A percentile compares a stretch with the other conserved stretches of the same genome.
These are phyloP conservation scores for Rhizophora mangle DNA, from an alignment of 345 rosid genomes.

Conservation along the genomic window DNA sequence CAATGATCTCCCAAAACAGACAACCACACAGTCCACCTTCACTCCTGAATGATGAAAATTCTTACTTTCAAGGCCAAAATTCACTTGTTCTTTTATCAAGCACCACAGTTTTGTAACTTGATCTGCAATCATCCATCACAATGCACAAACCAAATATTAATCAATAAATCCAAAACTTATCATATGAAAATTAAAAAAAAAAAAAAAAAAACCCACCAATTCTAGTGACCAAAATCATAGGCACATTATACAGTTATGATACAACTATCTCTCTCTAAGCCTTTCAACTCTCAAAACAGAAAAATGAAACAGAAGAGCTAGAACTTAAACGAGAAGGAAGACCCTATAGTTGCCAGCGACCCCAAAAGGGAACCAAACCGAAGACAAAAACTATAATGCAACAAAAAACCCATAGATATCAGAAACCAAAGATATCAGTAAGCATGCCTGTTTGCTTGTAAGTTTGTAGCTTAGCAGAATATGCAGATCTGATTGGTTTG, in stretches of 20 bases:
- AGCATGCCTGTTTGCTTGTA: slow-evolving; percentile 42
- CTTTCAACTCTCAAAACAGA: too few species aligned
- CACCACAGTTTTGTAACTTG: slow-evolving; percentile 25
- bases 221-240: too few species aligned
- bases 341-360: too few species aligned
- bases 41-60: slow-evolving; percentile 9
- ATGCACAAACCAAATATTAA: not conserved
- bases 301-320: too few species aligned
- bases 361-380: slow-evolving; percentile 1
- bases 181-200: too few species aligned
- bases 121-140: slow-evolving; percentile 31
- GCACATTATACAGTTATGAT: too few species aligned
- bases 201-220: too few species aligned
- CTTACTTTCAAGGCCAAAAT: slow-evolving; percentile 11
- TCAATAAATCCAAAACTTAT: too few species aligned
- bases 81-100: not conserved
- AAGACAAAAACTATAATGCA: not conserved
- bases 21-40: slow-evolving; percentile 8
- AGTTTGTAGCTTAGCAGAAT: slow-evolving; percentile 28
- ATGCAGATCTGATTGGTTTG: slow-evolving; percentile 47
- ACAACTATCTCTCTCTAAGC: too few species aligned
- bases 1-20: slow-evolving; percentile 9
- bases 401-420: not conserved
- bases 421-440: slow-evolving; percentile 7
- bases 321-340: too few species aligned